Evolutionary conservation across 257 asterid species (phyloP).

Genomic region (Plantago major): DNA sequence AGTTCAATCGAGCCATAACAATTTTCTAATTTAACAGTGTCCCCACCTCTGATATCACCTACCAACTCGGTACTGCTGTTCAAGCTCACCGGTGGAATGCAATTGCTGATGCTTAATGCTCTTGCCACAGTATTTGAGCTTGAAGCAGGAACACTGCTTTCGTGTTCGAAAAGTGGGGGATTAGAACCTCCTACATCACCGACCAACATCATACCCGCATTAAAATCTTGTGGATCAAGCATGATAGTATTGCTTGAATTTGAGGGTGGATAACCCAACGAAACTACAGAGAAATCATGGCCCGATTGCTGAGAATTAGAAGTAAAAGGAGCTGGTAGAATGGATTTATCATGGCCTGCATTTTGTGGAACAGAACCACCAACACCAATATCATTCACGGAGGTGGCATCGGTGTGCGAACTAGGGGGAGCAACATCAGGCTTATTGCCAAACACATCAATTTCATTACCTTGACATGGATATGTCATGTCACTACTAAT

Average conservation of each 20-base stretch:
- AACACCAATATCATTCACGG: conserved; percentile 23
- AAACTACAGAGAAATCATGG: background rate
- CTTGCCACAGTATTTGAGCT: conserved; percentile 24
- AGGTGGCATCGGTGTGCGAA: conserved; percentile 26
- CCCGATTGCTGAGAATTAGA: background rate
- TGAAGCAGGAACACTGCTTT: conserved; percentile 20
- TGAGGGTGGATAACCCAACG: background rate
- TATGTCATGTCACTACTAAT: conserved; percentile 28
- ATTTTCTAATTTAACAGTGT: conserved; percentile 19
- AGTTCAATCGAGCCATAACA: conserved; percentile 25
- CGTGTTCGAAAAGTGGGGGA: conserved; percentile 22
- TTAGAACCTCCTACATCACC: conserved; percentile 24
- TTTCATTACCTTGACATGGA: conserved; percentile 26
- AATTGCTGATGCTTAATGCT: conserved; percentile 14
- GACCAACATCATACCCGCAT: conserved; percentile 8
- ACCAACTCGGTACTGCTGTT: conserved; percentile 22
- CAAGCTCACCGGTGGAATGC: conserved; percentile 19
- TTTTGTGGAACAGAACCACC: conserved; percentile 28
- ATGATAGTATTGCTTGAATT: background rate
- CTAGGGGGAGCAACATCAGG: conserved; percentile 29
- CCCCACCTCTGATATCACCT: conserved; percentile 23
- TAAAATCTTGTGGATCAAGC: background rate
- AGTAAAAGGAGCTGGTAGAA: too few relatives aligned
- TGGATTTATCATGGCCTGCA: conserved; percentile 22
- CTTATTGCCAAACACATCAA: conserved; percentile 19